Conservation (phyloP, 2,329 filamentous ascomycete species). For the Chrysosporium queenslandicum region DNA sequence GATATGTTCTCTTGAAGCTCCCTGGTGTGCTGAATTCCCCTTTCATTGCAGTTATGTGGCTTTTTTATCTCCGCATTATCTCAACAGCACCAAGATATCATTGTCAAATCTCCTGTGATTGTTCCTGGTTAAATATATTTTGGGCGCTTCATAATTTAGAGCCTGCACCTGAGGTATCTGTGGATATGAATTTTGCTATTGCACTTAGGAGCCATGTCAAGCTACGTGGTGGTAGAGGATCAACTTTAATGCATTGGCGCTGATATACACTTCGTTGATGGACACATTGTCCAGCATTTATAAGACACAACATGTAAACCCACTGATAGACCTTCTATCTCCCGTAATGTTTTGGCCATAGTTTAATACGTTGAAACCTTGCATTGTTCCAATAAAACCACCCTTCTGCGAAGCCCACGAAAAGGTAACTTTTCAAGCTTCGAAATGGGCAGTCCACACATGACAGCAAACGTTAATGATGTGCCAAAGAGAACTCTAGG, state of each 20-base stretch:
- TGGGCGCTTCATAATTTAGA: not conserved
- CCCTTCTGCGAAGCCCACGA: too few relatives aligned
- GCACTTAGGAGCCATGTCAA: too few relatives aligned
- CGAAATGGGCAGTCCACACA: too few relatives aligned
- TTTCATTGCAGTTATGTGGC: not conserved
- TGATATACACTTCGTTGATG: slow-evolving; percentile 4
- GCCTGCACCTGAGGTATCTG: not conserved
- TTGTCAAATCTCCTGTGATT: not conserved
- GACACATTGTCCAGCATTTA: not conserved
- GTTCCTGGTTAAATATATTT: not conserved
- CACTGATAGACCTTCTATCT: not conserved
- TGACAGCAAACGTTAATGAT: too few relatives aligned
- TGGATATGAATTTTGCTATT: not conserved
- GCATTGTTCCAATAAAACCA: too few relatives aligned
- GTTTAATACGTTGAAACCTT: too few relatives aligned
- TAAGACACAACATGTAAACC: not conserved
- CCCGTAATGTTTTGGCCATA: too few relatives aligned
- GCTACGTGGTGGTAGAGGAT: too few relatives aligned
- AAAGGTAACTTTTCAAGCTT: too few relatives aligned
- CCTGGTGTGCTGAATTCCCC: not conserved
- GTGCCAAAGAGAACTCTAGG: too few relatives aligned
- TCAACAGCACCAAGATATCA: too few relatives aligned
- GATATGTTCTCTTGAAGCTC: slow-evolving; percentile 42
- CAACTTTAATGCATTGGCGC: not conserved
- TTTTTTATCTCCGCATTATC: not conserved